These are phyloP conservation scores for Podospora pseudocomata DNA, from an alignment of 495 filamentous ascomycete genomes.

Conservation along the genomic window DNA sequence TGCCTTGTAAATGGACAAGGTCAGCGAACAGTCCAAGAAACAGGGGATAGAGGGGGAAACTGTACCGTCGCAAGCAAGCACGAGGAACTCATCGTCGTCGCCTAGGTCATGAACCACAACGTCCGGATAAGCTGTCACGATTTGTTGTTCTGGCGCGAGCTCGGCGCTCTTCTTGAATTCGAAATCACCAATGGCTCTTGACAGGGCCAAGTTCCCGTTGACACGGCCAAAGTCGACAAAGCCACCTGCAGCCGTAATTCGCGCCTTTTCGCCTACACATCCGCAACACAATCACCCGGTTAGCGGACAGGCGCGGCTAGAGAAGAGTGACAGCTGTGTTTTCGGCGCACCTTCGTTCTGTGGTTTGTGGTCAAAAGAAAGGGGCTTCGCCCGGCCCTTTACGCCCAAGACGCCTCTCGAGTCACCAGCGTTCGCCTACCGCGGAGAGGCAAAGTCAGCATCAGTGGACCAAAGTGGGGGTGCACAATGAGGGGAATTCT, in stretches of 20 bases:
- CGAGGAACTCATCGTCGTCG: slow-evolving; percentile 94
- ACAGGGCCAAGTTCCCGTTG: slow-evolving; percentile 97
- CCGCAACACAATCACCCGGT: slow-evolving; percentile 18
- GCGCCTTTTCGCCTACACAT: slow-evolving; percentile 80
- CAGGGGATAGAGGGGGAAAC: not conserved
- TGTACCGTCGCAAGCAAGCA: slow-evolving; percentile 93
- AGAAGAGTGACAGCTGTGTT: not conserved
- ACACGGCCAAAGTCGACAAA: slow-evolving; percentile 99
- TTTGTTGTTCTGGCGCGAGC: slow-evolving; percentile 92
- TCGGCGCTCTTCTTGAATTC: slow-evolving; percentile 99
- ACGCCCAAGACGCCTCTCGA: slow-evolving; percentile 90
- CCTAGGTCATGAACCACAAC: slow-evolving; percentile 83
- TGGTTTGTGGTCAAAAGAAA: slow-evolving; percentile 98
- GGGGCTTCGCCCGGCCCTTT: slow-evolving; percentile 92
- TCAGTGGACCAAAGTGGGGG: slow-evolving; percentile 25
- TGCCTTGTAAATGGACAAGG: slow-evolving; percentile 54
- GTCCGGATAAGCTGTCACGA: slow-evolving; percentile 94
- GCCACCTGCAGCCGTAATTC: slow-evolving; percentile 91
- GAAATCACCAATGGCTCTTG: slow-evolving; percentile 96
- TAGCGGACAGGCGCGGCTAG: slow-evolving; percentile 20
- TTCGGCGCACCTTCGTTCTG: slow-evolving; percentile 79
- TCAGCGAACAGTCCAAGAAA: slow-evolving; percentile 15
- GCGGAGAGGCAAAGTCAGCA: slow-evolving; percentile 10
- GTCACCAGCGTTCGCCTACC: slow-evolving; percentile 91
- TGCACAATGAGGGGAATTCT: not conserved